Base-by-base conservation (phyloP, 306 rosid genomes). In the Lupinus albus region DNA sequence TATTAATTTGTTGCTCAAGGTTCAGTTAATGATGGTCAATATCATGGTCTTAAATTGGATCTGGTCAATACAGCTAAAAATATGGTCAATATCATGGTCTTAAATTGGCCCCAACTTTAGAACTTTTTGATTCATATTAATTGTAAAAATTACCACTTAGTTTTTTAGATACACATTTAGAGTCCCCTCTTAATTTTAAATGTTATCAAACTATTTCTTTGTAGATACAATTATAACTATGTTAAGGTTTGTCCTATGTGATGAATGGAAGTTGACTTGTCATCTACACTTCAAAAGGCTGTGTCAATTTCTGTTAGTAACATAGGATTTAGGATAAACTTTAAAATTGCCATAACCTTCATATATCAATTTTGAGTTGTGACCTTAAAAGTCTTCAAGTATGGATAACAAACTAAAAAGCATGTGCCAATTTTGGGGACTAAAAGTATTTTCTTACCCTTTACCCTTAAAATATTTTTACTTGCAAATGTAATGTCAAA, bases 21-120 rank as follows among this genome's bases (percentile, higher is more conserved):
- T 85, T 90, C 88, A 84, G 89, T 86, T 61, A 90, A 74, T 56
- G 67, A 56, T 74, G 73, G 57, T 36, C 9, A 36, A 36, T 7
- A 36, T 7, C 41, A 9, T 10, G 12, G 3, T 39, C 9, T 39
- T 39, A 39, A 39, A 10, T 39, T 39, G 45, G 11, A n/a, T n/a
- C 21, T 6, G 14, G 55, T 33, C 7, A 9, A 9, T 39, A 9
- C 2, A 39, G 11, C 12, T 39, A 39, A 9, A 39, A 39, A 9
- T 36, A 1, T 36, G 2, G 41, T 36, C 9, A 36, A 36, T 7
- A 36, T 7, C 41, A 9, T 10, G 12, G 3, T 39, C 9, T 39
- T 39, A 39, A 39, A 10, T 39, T 39, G 45, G 11, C 2, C 41
- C 10, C 1, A 1, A 1, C 10, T 6, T 33, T 6, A 33, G 38